These are phyloP conservation scores for Cladophialophora exuberans DNA, from an alignment of 2,329 filamentous ascomycete genomes.

Conservation along the genomic window DNA sequence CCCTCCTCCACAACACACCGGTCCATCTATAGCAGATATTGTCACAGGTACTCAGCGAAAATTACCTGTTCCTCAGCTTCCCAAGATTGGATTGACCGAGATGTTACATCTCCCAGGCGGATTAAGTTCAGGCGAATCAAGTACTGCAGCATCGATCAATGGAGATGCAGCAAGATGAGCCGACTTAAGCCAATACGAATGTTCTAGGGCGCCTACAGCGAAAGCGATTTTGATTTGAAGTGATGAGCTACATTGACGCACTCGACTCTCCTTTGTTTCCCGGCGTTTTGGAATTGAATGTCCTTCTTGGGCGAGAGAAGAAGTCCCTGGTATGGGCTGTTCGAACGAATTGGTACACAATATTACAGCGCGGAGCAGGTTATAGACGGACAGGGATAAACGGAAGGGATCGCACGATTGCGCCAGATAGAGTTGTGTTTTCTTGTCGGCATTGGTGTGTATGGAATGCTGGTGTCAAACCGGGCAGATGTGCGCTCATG, in stretches of 20 bases:
- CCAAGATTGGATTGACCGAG: slow-evolving; percentile 85
- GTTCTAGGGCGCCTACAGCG: slow-evolving; percentile 2
- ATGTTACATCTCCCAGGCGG: slow-evolving; percentile 70
- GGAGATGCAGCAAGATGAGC: slow-evolving; percentile 53
- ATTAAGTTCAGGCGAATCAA: slow-evolving; percentile 75
- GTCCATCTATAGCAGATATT: slow-evolving; percentile 86
- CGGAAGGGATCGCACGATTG: slow-evolving; percentile 20
- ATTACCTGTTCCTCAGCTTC: slow-evolving; percentile 84
- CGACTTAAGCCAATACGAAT: not conserved
- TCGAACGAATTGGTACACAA: slow-evolving; percentile 17
- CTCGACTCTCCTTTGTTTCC: slow-evolving; percentile 7
- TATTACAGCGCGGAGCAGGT: slow-evolving; percentile 26
- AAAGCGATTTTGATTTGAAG: not conserved
- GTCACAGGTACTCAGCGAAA: slow-evolving; percentile 92
- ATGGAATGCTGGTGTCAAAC: slow-evolving; percentile 15
- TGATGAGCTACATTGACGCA: not conserved
- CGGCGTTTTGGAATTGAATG: slow-evolving; percentile 5
- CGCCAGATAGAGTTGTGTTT: slow-evolving; percentile 27
- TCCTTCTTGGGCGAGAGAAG: not conserved
- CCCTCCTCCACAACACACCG: slow-evolving; percentile 59
- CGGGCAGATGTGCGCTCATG: slow-evolving; percentile 16
- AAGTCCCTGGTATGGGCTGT: slow-evolving; percentile 3
- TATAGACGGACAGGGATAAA: slow-evolving; percentile 25
- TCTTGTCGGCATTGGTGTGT: slow-evolving; percentile 11
- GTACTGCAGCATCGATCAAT: slow-evolving; percentile 74